phyloP scores from a whole-genome alignment of 805 yeast species.

The Metschnikowia sp. region DNA sequence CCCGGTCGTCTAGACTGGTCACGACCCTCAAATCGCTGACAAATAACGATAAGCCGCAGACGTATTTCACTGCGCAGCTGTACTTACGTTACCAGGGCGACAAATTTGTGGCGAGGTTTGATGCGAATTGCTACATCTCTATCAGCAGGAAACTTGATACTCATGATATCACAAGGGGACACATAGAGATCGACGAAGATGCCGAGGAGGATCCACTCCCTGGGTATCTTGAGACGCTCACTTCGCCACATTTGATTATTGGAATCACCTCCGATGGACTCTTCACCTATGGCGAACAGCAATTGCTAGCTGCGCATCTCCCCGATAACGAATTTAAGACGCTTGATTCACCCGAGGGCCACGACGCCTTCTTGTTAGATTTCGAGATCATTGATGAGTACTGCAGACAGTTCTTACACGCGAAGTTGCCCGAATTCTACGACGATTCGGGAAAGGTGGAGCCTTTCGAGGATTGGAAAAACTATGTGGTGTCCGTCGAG shows the following conservation, averaged over 20 bases:
- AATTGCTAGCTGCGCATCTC: conserved; percentile 69
- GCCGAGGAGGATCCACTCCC: conserved; percentile 28
- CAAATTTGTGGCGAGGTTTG: conserved; percentile 85
- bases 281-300: conserved; percentile 90
- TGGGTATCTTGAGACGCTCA: conserved; percentile 55
- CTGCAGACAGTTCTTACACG: conserved; percentile 61
- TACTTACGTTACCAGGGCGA: conserved; percentile 92
- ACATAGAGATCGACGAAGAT: conserved; percentile 44
- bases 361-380: conserved; percentile 92
- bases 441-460: conserved; percentile 38
- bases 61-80: conserved; percentile 90
- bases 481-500: conserved; percentile 33
- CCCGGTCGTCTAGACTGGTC: conserved; percentile 20
- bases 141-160: conserved; percentile 93
- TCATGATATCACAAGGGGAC: conserved; percentile 85
- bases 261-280: conserved; percentile 92
- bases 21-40: conserved; percentile 5
- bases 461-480: conserved; percentile 41
- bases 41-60: conserved; percentile 38
- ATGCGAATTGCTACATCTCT: conserved; percentile 94
- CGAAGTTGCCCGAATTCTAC: conserved; percentile 58
- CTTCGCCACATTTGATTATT: conserved; percentile 76
- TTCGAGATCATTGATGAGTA: conserved; percentile 75
- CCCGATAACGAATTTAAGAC: conserved; percentile 66
- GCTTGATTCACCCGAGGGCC: conserved; percentile 92